Evolutionary conservation across 1,139 yeast genomes (phyloP), one percentile per base, ranked within the genome.

Genomic region (Debaryomycetaceae sp.): DNA sequence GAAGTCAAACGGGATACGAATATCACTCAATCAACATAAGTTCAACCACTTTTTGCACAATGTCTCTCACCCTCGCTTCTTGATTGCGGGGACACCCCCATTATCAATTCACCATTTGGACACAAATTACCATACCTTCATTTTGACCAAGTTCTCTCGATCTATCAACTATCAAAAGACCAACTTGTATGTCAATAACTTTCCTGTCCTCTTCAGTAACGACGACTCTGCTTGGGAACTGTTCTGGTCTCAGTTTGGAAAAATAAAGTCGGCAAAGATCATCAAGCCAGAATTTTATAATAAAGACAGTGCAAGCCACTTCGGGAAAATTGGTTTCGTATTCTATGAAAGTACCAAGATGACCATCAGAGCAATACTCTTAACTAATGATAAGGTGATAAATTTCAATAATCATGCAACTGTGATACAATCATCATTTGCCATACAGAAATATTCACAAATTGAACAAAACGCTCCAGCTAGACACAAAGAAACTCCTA

Each of bases 181-280:
- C 2, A 81, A 81, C 55, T 66, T 81, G 38, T 81, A 81, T 54
- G 79, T 81, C 20, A 78, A 75, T 46, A 78, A 79, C 52, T 62
- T 81, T 35, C 76, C 84, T 0, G 55, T 67, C 5, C 50, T 66
- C 6, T 72, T 76, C 43, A 69, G 67, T 27, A 69, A 72, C 49
- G 57, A 72, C 48, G 77, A 72, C 54, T 50, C 48, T 7, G 51
- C 63, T 22, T 72, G 78, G 78, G 67, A 60, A 42, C 34, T 47
- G 27, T 72, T 72, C 54, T 72, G 78, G 77, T 47, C 51, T 34
- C 74, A 68, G 49, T 72, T 72, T 59, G 77, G 77, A 5, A 44
- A 48, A n/a, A 68, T 72, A 40, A 72, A 72, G 41, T 70, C 74
- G 27, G 77, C 77, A 24, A 70, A 68, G 47, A 71, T 72, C 42